A percentile compares a stretch with the other conserved stretches of the same genome.
These are phyloP conservation scores for Zygoascus hellenicus DNA, from an alignment of 1,139 yeast genomes.

Conservation along the genomic window DNA sequence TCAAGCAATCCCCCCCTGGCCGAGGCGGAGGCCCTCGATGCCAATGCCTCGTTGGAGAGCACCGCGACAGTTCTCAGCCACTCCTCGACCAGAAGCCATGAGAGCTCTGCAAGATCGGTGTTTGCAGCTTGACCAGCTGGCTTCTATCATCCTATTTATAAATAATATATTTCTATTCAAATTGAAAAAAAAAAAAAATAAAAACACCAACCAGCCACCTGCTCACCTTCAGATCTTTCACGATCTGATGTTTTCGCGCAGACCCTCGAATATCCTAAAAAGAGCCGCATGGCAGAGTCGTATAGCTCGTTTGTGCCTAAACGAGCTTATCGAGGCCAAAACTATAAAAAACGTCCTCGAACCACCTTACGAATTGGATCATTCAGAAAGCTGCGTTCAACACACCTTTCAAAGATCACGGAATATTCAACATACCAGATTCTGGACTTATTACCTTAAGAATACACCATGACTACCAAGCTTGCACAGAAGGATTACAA, in stretches of 20 bases:
- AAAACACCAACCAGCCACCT: too few species aligned
- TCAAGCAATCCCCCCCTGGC: not conserved
- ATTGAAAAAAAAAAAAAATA: too few species aligned
- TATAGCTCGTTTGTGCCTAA: conserved; percentile 4
- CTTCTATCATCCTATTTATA: too few species aligned
- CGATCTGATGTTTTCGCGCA: too few species aligned
- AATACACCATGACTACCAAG: conserved; percentile 27
- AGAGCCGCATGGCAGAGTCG: conserved; percentile 4
- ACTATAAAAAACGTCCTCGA: not conserved
- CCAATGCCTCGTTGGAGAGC: not conserved
- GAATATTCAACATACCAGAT: not conserved
- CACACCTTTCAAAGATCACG: not conserved
- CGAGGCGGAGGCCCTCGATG: conserved; percentile 1
- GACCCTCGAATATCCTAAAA: too few species aligned
- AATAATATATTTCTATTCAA: too few species aligned
- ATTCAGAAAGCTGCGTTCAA: not conserved
- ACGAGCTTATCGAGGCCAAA: not conserved
- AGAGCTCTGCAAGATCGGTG: too few species aligned
- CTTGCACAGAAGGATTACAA: conserved; percentile 37
- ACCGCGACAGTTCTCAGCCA: too few species aligned
- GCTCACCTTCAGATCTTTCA: too few species aligned
- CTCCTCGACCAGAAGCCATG: too few species aligned
- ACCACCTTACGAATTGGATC: too few species aligned
- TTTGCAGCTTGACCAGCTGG: too few species aligned
- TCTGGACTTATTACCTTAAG: not conserved